These are phyloP conservation scores for Boletus eberwhitei DNA, from an alignment of 768 basidiomycete genomes.

Conservation along the genomic window DNA sequence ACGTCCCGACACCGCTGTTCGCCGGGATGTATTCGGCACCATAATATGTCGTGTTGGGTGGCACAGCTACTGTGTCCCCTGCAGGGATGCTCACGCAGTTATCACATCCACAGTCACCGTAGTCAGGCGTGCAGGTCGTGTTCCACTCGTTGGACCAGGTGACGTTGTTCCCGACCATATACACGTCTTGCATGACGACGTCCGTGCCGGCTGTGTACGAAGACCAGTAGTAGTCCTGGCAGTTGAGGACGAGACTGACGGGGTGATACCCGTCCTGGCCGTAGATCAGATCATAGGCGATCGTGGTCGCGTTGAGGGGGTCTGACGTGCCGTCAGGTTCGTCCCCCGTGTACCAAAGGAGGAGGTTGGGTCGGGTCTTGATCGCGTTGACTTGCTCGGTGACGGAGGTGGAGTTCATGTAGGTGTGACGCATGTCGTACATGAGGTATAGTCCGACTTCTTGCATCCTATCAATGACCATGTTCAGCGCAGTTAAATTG, in stretches of 20 bases:
- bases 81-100: conserved; percentile 46
- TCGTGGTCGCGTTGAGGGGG: conserved; percentile 53
- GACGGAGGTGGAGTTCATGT: conserved; percentile 61
- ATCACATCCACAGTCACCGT: conserved; percentile 74
- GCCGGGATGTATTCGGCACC: conserved; percentile 19
- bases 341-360: conserved; percentile 73
- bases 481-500: conserved; percentile 53
- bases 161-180: conserved; percentile 52
- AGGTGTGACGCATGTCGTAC: conserved; percentile 79
- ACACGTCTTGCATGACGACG: conserved; percentile 65
- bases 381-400: conserved; percentile 65
- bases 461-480: conserved; percentile 69
- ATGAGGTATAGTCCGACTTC: conserved; percentile 68
- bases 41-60: conserved; percentile 22
- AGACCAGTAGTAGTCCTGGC: conserved; percentile 62
- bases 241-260: conserved; percentile 61
- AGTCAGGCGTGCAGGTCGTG: conserved; percentile 60
- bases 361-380: conserved; percentile 63
- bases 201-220: conserved; percentile 62
- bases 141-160: conserved; percentile 60
- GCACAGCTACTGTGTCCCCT: conserved; percentile 38
- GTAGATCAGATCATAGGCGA: conserved; percentile 54
- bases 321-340: conserved; percentile 72
- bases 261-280: conserved; percentile 66
- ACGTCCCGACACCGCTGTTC: conserved; percentile 35